Conservation (phyloP, 352 stramenopile species). For the Hyaloperonospora brassicae region DNA sequence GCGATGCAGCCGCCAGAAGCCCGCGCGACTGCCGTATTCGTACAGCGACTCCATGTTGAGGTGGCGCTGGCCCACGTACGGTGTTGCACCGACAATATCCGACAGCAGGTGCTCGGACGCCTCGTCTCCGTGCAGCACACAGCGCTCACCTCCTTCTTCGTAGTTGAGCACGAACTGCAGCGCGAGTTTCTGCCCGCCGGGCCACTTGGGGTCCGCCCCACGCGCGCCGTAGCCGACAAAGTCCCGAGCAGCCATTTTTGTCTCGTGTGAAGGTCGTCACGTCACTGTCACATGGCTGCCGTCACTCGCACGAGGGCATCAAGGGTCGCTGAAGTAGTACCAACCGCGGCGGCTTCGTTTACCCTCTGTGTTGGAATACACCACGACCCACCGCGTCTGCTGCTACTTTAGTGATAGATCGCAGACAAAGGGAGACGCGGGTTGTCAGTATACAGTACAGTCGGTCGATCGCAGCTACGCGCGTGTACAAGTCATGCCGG, state of each 20-base stretch:
- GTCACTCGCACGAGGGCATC: too few species aligned
- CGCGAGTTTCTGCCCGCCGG: constrained; percentile 77
- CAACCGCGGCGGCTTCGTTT: too few species aligned
- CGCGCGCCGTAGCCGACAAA: constrained; percentile 82
- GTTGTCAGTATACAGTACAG: too few species aligned
- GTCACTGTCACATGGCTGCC: too few species aligned
- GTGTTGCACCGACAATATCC: constrained; percentile 84
- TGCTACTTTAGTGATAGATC: background rate
- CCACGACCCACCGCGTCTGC: background rate
- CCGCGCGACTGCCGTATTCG: constrained; percentile 90
- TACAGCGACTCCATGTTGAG: constrained; percentile 95
- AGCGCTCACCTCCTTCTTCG: constrained; percentile 93
- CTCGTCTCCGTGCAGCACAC: constrained; percentile 84
- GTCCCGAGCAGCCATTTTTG: constrained; percentile 32
- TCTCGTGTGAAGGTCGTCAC: too few species aligned
- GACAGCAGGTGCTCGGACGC: constrained; percentile 88
- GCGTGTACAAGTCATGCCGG: constrained; percentile 42
- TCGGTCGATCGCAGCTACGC: too few species aligned
- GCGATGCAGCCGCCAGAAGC: constrained; percentile 92
- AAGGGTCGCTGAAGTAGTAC: too few species aligned
- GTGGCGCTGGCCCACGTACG: constrained; percentile 69
- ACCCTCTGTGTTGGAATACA: too few species aligned
- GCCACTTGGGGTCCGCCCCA: constrained; percentile 75
- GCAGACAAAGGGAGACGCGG: too few species aligned
- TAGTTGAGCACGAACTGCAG: constrained; percentile 96